Conservation (phyloP, 257 asterid genomes). For the Paulownia fortunei region DNA sequence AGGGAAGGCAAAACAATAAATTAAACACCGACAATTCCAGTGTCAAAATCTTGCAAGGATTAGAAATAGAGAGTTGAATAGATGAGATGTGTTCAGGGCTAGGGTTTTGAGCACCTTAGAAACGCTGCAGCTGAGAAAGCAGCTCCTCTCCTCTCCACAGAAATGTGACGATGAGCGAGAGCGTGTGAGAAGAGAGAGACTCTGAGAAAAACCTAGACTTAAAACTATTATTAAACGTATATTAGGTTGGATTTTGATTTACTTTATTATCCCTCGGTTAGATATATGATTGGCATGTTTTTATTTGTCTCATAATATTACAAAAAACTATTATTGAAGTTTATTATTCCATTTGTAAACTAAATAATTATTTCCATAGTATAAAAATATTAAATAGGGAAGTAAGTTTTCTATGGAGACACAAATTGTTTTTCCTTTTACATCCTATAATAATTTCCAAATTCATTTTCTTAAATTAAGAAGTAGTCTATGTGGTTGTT, state of each 20-base stretch:
- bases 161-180: constrained; percentile 19
- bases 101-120: constrained; percentile 26
- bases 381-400: too few species aligned
- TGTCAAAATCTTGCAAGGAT: not conserved
- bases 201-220: constrained; percentile 18
- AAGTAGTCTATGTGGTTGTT: not conserved
- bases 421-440: too few species aligned
- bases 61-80: not conserved
- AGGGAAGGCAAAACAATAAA: not conserved
- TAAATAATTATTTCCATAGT: too few species aligned
- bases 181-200: not conserved
- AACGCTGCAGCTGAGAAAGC: constrained; percentile 11
- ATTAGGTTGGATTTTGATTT: not conserved
- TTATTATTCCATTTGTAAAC: too few species aligned
- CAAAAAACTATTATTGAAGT: too few species aligned
- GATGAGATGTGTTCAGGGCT: not conserved
- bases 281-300: not conserved
- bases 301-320: too few species aligned
- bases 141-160: constrained; percentile 31
- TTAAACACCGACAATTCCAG: not conserved
- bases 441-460: not conserved
- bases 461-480: not conserved
- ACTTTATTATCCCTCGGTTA: not conserved
- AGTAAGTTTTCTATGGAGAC: too few species aligned
- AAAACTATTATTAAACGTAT: not conserved